Base-by-base conservation (phyloP, 83 land plant genomes). In the Diphasiastrum complanatum region DNA sequence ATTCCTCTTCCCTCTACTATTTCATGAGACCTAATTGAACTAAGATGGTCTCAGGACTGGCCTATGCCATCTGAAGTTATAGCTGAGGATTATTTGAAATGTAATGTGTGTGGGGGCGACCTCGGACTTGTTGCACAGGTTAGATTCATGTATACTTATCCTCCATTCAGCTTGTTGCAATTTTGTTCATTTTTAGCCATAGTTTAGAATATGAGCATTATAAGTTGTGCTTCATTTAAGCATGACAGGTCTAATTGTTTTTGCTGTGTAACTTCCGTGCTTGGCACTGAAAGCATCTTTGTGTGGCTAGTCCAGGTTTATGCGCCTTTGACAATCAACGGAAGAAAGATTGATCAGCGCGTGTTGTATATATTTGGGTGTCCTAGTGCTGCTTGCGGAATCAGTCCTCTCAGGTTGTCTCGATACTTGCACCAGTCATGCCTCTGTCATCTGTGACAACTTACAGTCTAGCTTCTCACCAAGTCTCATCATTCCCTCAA, bases 41-140 rank as follows among this genome's bases (percentile, higher is more conserved):
- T 5, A 36, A 22, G 19, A 22, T 45, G 27, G 5, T 55, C 67
- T 26, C 75, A 90, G 97, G 97, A 86, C 56, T 90, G 89, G 93
- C 86, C 84, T 20, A 10, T 72, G 38, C 67, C 69, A 19, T 57
- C 46, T 37, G 61, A 61, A 29, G 73, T 29, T 20, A 53, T 83
- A 14, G 65, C 51, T 14, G 51, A 61, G 5, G 77, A 74, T 38
- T 50, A 83, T 51, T 76, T 86, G 14, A 65, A 69, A 50, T 90
- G 97, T 58, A 40, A 62, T 27, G 59, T 72, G 1, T 90, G 97
- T 71, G 79, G 81, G 30, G 71, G 78, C 14, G 71, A 74, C 30
- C 85, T 90, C 33, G 79, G 77, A 43, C 82, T 90, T 60, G 83
- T 84, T 73, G 81, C 86, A 51, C 97, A 90, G 93, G 92, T 84